Percentiles rank a stretch among this genome's conserved stretches.
These are phyloP conservation scores for Boletus coccyginus DNA, from an alignment of 768 basidiomycete genomes.

Conservation along the genomic window DNA sequence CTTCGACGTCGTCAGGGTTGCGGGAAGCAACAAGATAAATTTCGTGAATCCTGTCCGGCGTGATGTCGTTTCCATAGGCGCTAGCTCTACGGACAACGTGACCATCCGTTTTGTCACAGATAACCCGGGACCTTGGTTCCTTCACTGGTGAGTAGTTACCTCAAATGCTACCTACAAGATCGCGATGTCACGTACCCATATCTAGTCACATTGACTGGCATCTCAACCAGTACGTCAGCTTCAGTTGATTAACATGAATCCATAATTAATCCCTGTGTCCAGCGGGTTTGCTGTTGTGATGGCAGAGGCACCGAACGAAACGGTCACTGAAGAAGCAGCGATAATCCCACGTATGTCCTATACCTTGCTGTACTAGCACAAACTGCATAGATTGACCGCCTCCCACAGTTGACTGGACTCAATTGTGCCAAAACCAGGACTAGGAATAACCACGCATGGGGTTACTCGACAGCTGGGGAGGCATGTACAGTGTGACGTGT, in stretches of 20 bases:
- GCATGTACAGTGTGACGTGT: no score
- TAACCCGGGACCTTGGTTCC: constrained; percentile 56
- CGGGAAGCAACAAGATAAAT: constrained; percentile 29
- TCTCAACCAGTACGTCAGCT: constrained; percentile 14
- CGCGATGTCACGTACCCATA: background rate
- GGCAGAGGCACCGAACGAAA: constrained; percentile 20
- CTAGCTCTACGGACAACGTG: constrained; percentile 38
- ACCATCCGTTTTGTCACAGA: constrained; percentile 60
- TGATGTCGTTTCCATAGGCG: constrained; percentile 29
- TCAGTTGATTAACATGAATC: background rate
- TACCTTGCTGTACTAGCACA: background rate
- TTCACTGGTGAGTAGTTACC: background rate
- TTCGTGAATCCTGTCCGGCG: constrained; percentile 35
- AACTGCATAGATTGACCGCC: constrained; percentile 7
- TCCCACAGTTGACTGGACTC: constrained; percentile 13
- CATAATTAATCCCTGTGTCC: background rate
- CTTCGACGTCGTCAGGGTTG: constrained; percentile 34
- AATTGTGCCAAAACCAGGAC: constrained; percentile 5
- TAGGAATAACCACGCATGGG: background rate
- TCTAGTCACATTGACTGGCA: constrained; percentile 22
- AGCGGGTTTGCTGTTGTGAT: constrained; percentile 26
- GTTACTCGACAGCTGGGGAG: no score
- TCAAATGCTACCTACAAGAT: background rate
- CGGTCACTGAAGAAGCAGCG: constrained; percentile 3
- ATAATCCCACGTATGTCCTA: constrained; percentile 20